A percentile compares a stretch with the other conserved stretches of the same genome.
phyloP scores from a whole-genome alignment of 2,329 filamentous ascomycete species.

The Colletotrichum chlorophyti region DNA sequence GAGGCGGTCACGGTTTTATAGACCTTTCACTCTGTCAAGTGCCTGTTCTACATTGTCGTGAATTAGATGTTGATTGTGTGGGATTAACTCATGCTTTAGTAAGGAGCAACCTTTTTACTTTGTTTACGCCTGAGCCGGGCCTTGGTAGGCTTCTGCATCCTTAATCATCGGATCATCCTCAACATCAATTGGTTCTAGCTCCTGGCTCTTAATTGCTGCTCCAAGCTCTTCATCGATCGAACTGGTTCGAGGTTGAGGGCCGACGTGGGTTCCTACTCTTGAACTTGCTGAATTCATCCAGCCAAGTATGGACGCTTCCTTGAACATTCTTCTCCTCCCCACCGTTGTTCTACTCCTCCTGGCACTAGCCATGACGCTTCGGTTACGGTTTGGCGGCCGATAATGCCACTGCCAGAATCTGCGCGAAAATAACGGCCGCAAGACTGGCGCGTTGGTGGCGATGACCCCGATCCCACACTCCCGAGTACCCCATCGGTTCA shows the following conservation, averaged over 20 bases:
- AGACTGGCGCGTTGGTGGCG: conserved; percentile 10
- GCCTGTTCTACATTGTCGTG: no score
- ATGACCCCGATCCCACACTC: conserved; percentile 18
- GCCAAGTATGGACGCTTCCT: neutral
- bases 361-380: conserved; percentile 1
- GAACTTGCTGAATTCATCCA: conserved; percentile 2
- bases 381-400: neutral
- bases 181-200: neutral
- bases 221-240: neutral
- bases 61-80: no score
- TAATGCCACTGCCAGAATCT: conserved; percentile 24
- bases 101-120: no score
- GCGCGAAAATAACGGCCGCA: conserved; percentile 6
- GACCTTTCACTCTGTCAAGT: no score
- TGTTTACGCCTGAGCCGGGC: no score
- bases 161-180: neutral
- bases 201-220: neutral
- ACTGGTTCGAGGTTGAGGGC: neutral
- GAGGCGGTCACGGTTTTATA: no score
- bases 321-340: neutral
- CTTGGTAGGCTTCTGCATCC: no score
- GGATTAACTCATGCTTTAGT: no score
- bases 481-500: conserved; percentile 16
- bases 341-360: conserved; percentile 2
- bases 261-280: neutral